Evolutionary conservation across 345 rosid species (phyloP).

Genomic region (Lepidium sativum): DNA sequence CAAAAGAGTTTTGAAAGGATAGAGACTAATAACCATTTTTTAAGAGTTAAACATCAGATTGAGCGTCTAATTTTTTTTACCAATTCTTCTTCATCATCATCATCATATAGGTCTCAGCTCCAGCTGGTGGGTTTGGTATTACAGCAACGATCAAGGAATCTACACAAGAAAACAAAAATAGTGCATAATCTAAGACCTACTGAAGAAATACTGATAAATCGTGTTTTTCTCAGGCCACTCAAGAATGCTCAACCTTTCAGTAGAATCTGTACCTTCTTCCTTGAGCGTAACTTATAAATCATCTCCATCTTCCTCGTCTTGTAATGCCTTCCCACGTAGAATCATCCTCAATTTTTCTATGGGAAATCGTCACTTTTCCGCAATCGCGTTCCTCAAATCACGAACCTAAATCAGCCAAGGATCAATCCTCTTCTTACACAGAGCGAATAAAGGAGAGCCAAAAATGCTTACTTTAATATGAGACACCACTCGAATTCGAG

Average conservation of each 20-base stretch:
- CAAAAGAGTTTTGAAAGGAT: background rate
- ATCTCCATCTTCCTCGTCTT: constrained; percentile 52
- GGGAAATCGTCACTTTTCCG: constrained; percentile 41
- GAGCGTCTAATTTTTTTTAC: constrained; percentile 21
- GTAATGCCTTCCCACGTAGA: constrained; percentile 55
- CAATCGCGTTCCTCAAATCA: constrained; percentile 58
- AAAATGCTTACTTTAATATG: constrained; percentile 36
- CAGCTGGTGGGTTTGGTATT: constrained; percentile 62
- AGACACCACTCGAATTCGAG: constrained; percentile 51
- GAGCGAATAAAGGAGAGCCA: background rate
- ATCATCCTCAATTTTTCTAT: constrained; percentile 55
- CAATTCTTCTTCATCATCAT: constrained; percentile 44
- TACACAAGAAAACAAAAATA: constrained; percentile 19
- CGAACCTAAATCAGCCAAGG: constrained; percentile 36
- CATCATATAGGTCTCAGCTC: constrained; percentile 41
- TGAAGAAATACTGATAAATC: background rate
- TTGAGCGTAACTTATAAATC: constrained; percentile 41
- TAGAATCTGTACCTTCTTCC: constrained; percentile 35
- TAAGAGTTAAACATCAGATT: background rate
- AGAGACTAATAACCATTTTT: background rate
- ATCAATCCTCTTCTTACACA: background rate
- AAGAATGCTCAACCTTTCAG: background rate
- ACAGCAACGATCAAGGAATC: constrained; percentile 71
- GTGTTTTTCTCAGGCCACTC: too few species aligned
- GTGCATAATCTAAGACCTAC: background rate